A percentile compares a stretch with the other conserved stretches of the same genome.
phyloP scores from a whole-genome alignment of 371 early-diverging fungal species.

The Mucor velutinosus region DNA sequence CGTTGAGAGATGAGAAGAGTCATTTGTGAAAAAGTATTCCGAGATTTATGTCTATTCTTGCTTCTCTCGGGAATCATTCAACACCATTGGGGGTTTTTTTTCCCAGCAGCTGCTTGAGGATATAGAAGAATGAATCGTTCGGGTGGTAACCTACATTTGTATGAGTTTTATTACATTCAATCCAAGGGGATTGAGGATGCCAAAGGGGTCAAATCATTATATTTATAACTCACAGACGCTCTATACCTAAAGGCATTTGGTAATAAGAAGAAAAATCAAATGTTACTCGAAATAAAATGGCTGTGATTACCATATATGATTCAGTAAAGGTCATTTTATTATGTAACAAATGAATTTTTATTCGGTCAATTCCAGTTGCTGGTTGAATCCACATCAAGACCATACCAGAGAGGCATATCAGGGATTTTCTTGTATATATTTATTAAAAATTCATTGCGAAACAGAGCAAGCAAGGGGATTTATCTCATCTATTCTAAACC shows the following conservation, averaged over 20 bases:
- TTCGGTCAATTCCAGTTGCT: background rate
- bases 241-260: background rate
- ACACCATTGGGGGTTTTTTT: background rate
- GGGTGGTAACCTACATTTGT: background rate
- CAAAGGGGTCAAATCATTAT: background rate
- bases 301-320: background rate
- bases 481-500: too few relatives aligned
- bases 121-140: background rate
- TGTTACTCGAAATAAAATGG: background rate
- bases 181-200: background rate
- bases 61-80: background rate
- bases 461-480: background rate
- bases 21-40: background rate
- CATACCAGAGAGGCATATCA: background rate
- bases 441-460: background rate
- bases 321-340: background rate
- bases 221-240: background rate
- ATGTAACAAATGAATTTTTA: background rate
- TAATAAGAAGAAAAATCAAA: background rate
- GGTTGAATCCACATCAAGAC: background rate
- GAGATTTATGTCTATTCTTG: background rate
- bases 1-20: background rate
- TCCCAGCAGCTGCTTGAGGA: background rate
- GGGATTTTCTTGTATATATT: background rate
- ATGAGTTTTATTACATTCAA: background rate